phyloP scores from a whole-genome alignment of 768 basidiomycete species.

The Leccinum imitatum region DNA sequence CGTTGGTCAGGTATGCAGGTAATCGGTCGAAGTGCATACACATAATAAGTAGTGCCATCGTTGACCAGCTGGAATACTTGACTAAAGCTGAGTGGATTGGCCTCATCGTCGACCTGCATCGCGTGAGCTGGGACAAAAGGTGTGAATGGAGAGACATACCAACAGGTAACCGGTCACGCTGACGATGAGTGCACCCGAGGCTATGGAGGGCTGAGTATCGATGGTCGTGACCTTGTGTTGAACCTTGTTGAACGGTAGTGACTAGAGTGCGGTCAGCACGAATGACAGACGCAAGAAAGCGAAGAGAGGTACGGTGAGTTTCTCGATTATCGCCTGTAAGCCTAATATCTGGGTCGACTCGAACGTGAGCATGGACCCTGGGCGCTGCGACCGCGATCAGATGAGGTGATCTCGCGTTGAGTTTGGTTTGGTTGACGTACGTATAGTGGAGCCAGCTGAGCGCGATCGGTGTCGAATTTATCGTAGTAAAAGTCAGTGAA shows the following conservation, averaged over 20 bases:
- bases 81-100: conserved; percentile 83
- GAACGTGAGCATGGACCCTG: conserved; percentile 81
- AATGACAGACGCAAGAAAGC: neutral
- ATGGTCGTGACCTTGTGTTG: conserved; percentile 77
- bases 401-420: conserved; percentile 30
- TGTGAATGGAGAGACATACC: conserved; percentile 41
- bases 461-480: conserved; percentile 68
- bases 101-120: conserved; percentile 73
- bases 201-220: conserved; percentile 85
- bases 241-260: conserved; percentile 79
- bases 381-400: conserved; percentile 51
- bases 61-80: conserved; percentile 92
- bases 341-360: conserved; percentile 67
- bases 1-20: conserved; percentile 8
- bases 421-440: conserved; percentile 46
- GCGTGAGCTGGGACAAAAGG: conserved; percentile 5
- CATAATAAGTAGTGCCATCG: conserved; percentile 74
- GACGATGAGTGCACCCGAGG: conserved; percentile 59
- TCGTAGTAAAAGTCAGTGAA: conserved; percentile 83
- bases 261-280: conserved; percentile 37
- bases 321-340: conserved; percentile 54
- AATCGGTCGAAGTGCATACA: conserved; percentile 52
- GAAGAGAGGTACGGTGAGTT: conserved; percentile 57
- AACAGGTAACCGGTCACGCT: conserved; percentile 85
- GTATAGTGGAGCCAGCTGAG: conserved; percentile 63